Evolutionary conservation across 2,329 filamentous ascomycete species (phyloP), one percentile per base, ranked within the genome.

Genomic region (Ascochyta koolunga): DNA sequence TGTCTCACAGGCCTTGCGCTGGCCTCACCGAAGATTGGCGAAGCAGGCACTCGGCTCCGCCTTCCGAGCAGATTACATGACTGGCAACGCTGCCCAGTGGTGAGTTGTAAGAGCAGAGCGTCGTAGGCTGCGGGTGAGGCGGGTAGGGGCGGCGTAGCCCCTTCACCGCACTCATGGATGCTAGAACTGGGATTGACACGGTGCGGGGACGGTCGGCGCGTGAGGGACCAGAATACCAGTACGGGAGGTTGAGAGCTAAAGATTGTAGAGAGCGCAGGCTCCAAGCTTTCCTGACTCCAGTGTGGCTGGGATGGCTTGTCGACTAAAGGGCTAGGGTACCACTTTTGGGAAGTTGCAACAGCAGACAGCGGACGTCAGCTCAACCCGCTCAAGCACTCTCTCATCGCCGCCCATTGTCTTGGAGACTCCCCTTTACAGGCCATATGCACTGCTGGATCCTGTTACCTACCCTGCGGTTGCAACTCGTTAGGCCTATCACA

Each of bases 241-340:
- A 18, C 31, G 22, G 37, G 21, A 24, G 13, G 22, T 18, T 4
- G 37, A 15, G 37, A 24, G 15, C 36, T 21, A 21, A 24, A 21
- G 3, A 19, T 11, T 16, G 10, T n/a, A 16, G 3, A 42, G 24
- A 11, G 25, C 18, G 19, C 42, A 24, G 33, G 54, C 31, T 27
- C 36, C 40, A 48, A 33, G 48, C 43, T 58, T 52, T 21, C 45
- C 35, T 50, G 45, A 41, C 51, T 36, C 40, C 40, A 24, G 18
- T 48, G 54, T 54, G 60, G 56, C 46, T 54, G 58, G 62, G 62
- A 63, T 65, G 51, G 50, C 51, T 48, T 40, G 16, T 60, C 48
- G 52, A 56, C 60, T 63, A 65, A 56, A 45, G 54, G 54, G 31
- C 59, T 65, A 65, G 62, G 62, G 60, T 65, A 65, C 62, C 62